Evolutionary conservation across 1,139 yeast genomes (phyloP).

Genomic region (Kodamaea suecica): DNA sequence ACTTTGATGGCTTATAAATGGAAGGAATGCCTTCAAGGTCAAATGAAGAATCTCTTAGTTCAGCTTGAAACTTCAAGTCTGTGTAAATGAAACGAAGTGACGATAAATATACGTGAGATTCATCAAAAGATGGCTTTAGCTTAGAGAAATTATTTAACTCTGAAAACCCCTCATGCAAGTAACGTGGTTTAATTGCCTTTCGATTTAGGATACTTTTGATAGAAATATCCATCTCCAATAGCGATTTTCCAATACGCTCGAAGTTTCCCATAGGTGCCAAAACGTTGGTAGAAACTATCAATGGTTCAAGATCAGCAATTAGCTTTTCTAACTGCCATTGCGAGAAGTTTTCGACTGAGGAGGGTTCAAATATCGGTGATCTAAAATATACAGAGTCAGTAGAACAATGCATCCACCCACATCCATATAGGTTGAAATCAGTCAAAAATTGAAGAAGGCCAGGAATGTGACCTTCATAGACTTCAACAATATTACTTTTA

Average conservation of each 20-base stretch:
- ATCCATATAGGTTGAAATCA: slow-evolving; percentile 82
- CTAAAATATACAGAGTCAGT: slow-evolving; percentile 11
- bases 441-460: slow-evolving; percentile 70
- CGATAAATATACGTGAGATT: slow-evolving; percentile 37
- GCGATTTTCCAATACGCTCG: slow-evolving; percentile 56
- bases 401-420: slow-evolving; percentile 62
- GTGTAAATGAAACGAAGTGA: slow-evolving; percentile 61
- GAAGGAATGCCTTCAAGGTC: slow-evolving; percentile 8
- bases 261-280: slow-evolving; percentile 17
- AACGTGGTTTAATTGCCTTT: slow-evolving; percentile 37
- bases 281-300: slow-evolving; percentile 25
- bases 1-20: slow-evolving; percentile 11
- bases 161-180: slow-evolving; percentile 49
- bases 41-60: slow-evolving; percentile 28
- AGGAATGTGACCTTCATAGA: slow-evolving; percentile 80
- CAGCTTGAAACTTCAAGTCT: slow-evolving; percentile 59
- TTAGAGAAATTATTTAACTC: slow-evolving; percentile 23
- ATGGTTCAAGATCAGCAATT: slow-evolving; percentile 15
- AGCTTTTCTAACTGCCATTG: slow-evolving; percentile 7
- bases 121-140: slow-evolving; percentile 3
- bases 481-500: slow-evolving; percentile 2
- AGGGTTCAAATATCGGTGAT: slow-evolving; percentile 13
- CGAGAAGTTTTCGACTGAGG: slow-evolving; percentile 2
- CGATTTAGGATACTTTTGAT: slow-evolving; percentile 62
- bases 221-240: slow-evolving; percentile 66